These are phyloP conservation scores for Solanum pinnatisectum DNA, from an alignment of 257 asterid genomes.

Conservation along the genomic window DNA sequence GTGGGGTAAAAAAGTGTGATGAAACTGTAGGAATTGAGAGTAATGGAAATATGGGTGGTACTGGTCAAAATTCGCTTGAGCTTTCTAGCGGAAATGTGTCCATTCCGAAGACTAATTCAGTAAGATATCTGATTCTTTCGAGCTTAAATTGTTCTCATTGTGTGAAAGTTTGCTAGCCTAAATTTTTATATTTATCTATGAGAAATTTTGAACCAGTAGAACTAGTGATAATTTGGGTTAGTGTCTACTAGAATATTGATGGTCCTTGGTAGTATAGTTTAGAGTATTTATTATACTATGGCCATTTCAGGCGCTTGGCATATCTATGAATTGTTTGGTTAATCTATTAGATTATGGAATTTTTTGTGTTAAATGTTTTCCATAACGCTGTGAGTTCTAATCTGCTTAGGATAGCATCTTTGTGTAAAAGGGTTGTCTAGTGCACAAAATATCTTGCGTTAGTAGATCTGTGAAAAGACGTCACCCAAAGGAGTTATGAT, in stretches of 20 bases:
- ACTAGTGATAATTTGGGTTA: not conserved
- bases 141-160: not conserved
- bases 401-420: not conserved
- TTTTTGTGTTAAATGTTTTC: not conserved
- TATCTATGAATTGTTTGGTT: not conserved
- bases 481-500: not conserved
- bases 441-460: not conserved
- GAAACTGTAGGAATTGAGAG: not conserved
- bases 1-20: not conserved
- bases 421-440: not conserved
- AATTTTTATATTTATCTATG: not conserved
- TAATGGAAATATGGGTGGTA: not conserved
- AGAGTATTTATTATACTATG: not conserved
- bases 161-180: not conserved
- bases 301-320: not conserved
- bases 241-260: not conserved
- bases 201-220: not conserved
- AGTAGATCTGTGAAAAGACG: not conserved
- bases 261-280: not conserved
- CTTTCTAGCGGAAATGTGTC: not conserved
- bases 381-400: not conserved
- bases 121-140: not conserved
- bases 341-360: not conserved
- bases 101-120: not conserved
- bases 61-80: not conserved